These are phyloP conservation scores for Colletotrichum neosansevieriae DNA, from an alignment of 2,329 filamentous ascomycete species.

Conservation along the genomic window DNA sequence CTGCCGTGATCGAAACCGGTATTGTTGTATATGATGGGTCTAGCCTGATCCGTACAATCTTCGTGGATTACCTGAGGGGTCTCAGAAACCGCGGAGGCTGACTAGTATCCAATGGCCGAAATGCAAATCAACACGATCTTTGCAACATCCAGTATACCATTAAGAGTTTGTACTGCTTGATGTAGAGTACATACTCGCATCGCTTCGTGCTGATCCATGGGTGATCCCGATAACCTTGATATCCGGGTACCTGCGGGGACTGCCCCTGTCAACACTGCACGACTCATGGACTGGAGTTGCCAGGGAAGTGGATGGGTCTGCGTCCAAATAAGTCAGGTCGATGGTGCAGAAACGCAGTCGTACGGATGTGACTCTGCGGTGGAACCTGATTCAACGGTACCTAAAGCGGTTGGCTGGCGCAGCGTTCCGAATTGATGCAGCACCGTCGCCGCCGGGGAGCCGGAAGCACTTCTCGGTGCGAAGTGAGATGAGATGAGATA, in stretches of 20 bases:
- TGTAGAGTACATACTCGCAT: constrained; percentile 20
- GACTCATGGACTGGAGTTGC: constrained; percentile 21
- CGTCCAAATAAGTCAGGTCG: constrained; percentile 17
- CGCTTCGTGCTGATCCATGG: constrained; percentile 24
- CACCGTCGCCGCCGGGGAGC: constrained; percentile 26
- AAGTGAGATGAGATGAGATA: background rate
- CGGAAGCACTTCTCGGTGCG: constrained; percentile 6
- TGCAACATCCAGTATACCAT: background rate
- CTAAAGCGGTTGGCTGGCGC: constrained; percentile 23
- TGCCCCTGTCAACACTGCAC: constrained; percentile 6
- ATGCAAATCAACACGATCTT: constrained; percentile 20
- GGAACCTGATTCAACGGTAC: constrained; percentile 31
- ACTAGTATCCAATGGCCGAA: constrained; percentile 29
- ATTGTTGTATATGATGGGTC: constrained; percentile 18
- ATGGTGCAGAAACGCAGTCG: constrained; percentile 29
- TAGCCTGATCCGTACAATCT: constrained; percentile 2
- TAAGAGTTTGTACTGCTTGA: constrained; percentile 11
- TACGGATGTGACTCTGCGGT: constrained; percentile 30
- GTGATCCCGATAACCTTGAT: constrained; percentile 37
- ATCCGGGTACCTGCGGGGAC: constrained; percentile 22
- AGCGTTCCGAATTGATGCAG: constrained; percentile 9
- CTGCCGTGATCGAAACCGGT: background rate
- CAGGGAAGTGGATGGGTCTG: constrained; percentile 22
- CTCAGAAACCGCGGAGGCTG: constrained; percentile 3
- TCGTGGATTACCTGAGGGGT: constrained; percentile 15